Conservation (phyloP, 257 asterid species). For the Striga asiatica region DNA sequence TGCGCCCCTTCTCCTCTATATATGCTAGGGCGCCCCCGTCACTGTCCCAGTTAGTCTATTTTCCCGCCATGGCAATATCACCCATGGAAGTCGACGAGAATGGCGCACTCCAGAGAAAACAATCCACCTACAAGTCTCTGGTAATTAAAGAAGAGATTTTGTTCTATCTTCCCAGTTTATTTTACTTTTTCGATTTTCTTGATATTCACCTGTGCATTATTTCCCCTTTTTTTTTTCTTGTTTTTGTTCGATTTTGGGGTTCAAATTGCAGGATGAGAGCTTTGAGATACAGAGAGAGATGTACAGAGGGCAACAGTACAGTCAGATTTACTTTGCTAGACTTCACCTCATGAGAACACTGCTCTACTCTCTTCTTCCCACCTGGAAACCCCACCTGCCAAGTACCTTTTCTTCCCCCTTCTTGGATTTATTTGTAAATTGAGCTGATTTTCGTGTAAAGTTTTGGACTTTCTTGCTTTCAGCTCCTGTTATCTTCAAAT, state of each 20-base stretch:
- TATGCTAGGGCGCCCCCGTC: conserved; percentile 15
- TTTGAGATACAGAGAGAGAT: conserved; percentile 65
- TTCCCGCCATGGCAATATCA: conserved; percentile 65
- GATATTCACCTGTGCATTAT: too few relatives aligned
- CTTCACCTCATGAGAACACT: conserved; percentile 87
- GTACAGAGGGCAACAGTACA: conserved; percentile 93
- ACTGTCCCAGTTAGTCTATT: conserved; percentile 3
- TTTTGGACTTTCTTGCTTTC: not conserved
- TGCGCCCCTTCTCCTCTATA: conserved; percentile 14
- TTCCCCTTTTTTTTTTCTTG: not conserved
- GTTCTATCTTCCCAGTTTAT: not conserved
- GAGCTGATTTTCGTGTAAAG: conserved; percentile 12
- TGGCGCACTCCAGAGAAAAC: conserved; percentile 47
- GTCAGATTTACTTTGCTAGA: conserved; percentile 89
- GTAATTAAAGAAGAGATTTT: conserved; percentile 19
- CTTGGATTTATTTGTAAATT: not conserved
- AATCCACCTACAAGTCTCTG: conserved; percentile 48
- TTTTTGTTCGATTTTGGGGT: not conserved
- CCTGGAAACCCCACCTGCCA: conserved; percentile 79
- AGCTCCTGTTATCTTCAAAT: not conserved
- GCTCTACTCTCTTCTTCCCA: conserved; percentile 72
- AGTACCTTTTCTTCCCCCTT: conserved; percentile 23
- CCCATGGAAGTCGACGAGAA: conserved; percentile 51
- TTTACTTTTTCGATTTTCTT: not conserved
- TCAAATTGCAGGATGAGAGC: conserved; percentile 44